Evolutionary conservation across 305 asterid species (phyloP).

Genomic region (Fraxinus albicans): DNA sequence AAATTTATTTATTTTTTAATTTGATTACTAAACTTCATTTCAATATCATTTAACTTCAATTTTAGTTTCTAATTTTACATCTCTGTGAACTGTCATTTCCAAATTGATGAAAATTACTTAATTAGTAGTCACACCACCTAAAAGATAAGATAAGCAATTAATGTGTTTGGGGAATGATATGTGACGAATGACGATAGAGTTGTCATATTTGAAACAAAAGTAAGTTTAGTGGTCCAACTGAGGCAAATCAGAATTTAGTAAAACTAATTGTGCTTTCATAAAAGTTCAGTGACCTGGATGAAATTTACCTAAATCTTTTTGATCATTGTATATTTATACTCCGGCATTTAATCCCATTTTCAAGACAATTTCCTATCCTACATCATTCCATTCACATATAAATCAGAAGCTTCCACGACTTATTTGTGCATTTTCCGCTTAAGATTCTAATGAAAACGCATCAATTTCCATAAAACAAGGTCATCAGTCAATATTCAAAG

Average conservation of each 20-base stretch:
- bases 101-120: not conserved
- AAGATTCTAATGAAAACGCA: not conserved
- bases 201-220: not conserved
- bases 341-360: not conserved
- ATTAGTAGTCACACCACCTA: not conserved
- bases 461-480: not conserved
- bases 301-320: not conserved
- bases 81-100: not conserved
- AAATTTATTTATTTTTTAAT: not conserved
- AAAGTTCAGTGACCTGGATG: not conserved
- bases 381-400: not conserved
- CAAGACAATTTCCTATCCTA: not conserved
- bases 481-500: constrained; percentile 19
- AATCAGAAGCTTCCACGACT: not conserved
- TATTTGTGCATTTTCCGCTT: not conserved
- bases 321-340: not conserved
- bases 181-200: not conserved
- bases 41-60: not conserved
- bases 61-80: not conserved
- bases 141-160: not conserved
- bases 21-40: not conserved
- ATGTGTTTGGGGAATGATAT: not conserved
- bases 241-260: not conserved
- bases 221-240: not conserved
- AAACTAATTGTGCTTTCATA: not conserved